Evolutionary conservation across 192 early-diverging fungal species (phyloP), one percentile per base, ranked within the genome.

Genomic region (Physocladia obscura): DNA sequence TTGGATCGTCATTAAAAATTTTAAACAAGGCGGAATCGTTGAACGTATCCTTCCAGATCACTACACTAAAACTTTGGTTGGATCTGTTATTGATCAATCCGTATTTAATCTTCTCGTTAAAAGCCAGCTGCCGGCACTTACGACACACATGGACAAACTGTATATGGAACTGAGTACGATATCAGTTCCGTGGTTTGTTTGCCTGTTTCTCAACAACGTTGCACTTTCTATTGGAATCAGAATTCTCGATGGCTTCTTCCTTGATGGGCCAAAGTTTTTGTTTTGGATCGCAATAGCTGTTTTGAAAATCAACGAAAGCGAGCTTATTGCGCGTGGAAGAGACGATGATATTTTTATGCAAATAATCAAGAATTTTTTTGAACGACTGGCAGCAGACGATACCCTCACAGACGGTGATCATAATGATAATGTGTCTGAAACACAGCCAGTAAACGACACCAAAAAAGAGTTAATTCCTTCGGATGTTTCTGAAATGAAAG

Each of bases 211-310:
- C 19, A 87, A 85, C 70, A 71, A 76, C 30, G 84, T 86, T 2
- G 56, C 86, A 4, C 55, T 87, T 1, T 35, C 69, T 8, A 56
- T 79, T n/a, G 86, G 74, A 27, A 69, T 84, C 50, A 77, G 72
- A 59, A 71, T 87, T 36, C 74, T 87, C 51, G 86, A 87, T 63
- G 62, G 71, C 24, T 87, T 87, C 57, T 87, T 87, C 57, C 51
- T 87, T n/a, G 84, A 87, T 56, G 86, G 86, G 2, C 86, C 86
- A n/a, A 84, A 83, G 57, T 84, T 84, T 48, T 49, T 87, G 44
- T 87, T 87, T 51, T 87, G 86, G 86, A 50, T 84, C 21, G 74
- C 82, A 21, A 51, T 87, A 32, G 76, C 79, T 6, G 73, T 87
- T 27, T 50, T 87, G 37, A 87, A 86, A 62, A 57, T 84, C 35